Evolutionary conservation across 2,329 filamentous ascomycete species (phyloP), one percentile per base, ranked within the genome.

Genomic region (Fusarium pseudocircinatum): DNA sequence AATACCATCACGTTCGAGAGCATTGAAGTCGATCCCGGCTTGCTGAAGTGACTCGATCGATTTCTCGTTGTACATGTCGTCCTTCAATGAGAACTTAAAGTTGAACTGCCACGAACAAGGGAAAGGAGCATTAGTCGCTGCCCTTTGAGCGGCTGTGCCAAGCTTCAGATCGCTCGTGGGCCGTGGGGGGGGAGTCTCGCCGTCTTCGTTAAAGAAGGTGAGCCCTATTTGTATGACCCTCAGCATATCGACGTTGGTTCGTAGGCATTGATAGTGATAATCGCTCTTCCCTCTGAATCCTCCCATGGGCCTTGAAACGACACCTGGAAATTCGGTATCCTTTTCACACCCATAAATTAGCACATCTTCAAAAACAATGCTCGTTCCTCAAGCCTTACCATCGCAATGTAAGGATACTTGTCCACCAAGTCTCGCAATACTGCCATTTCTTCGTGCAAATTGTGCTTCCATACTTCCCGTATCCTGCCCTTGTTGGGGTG

Each of bases 31-130:
- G 70, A 98, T 95, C n/a, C 96, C 96, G 4, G 94, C 94, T 78
- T 94, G 92, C 76, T 94, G 92, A 26, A 98, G 88, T 77, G 97
- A 94, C 74, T 96, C 93, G 75, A 98, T 98, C 22, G 95, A 98
- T 65, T 95, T 93, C 80, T 97, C 93, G 72, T 97, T 96, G 84
- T 97, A 98, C 96, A 99, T 99, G 83, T 99, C 96, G 43, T 96
- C 91, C 75, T 96, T 93, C 15, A 98, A 87, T 4, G 94, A 96
- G 83, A 98, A 99, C 77, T 95, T 93, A 84, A 99, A 99, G 86
- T 99, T 98, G 88, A 99, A 99, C 77, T 98, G 96, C 96, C 96
- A 99, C 24, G 96, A 97, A 80, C 93, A 97, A 22, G 94, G 96
- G 67, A 94, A 91, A 54, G 89, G 87, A 24, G 81, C 82, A 67